Evolutionary conservation across 2,329 filamentous ascomycete genomes (phyloP).

Genomic region (Diaporthe longicolla): DNA sequence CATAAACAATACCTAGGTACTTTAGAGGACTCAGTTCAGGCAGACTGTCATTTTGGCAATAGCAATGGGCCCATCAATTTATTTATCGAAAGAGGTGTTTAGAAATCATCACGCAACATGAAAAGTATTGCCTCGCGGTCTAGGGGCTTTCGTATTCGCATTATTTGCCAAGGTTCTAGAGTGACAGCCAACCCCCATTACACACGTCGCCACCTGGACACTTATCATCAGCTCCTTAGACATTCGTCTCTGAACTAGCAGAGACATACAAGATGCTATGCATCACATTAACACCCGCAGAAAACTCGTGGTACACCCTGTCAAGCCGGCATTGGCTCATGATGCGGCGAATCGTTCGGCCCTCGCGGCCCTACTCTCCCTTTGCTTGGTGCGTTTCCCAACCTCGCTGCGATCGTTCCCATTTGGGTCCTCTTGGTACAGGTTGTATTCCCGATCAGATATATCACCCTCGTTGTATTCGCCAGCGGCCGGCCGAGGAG

Average conservation of each 20-base stretch:
- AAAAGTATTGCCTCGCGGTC: too few species aligned
- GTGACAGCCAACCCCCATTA: too few species aligned
- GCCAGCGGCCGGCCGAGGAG: conserved; percentile 41
- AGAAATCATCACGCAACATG: too few species aligned
- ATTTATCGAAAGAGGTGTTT: too few species aligned
- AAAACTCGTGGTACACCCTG: too few species aligned
- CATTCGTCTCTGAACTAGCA: not conserved
- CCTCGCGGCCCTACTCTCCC: conserved; percentile 41
- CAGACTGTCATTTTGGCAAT: too few species aligned
- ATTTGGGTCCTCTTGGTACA: conserved; percentile 34
- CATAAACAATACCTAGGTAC: too few species aligned
- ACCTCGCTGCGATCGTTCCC: conserved; percentile 34
- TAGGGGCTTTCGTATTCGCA: too few species aligned
- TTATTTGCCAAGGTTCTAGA: too few species aligned
- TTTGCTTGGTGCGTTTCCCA: conserved; percentile 30
- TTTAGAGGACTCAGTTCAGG: too few species aligned
- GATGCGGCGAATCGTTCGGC: conserved; percentile 39
- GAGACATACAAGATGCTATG: not conserved
- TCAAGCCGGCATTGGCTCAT: not conserved
- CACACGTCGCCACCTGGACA: too few species aligned
- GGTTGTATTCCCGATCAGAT: conserved; percentile 34
- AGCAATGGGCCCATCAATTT: too few species aligned
- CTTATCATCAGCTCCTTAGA: not conserved
- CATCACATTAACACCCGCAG: not conserved
- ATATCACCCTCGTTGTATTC: conserved; percentile 42